Base-by-base conservation (phyloP, 257 asterid species). In the Solanum lycopersicoides region DNA sequence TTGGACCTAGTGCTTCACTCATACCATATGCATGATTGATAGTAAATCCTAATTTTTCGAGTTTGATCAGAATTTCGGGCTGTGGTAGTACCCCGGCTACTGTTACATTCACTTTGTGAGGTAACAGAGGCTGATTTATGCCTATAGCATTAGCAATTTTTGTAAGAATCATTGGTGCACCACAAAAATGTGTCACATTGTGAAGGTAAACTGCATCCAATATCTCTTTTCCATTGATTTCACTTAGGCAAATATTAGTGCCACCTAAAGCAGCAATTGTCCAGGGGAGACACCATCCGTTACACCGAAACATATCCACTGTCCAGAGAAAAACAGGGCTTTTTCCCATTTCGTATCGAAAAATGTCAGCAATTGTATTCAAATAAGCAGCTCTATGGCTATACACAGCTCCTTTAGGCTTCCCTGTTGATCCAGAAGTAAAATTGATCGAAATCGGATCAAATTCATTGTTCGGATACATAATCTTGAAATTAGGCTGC, bases 211-310 rank as follows among this genome's bases (percentile, higher is more conserved):
- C 86, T 18, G 87, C 83, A 9, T 89, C 89, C 42, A 93, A 88
- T 60, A 95, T 92, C 1, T 89, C 89, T 82, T 75, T 77, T 4
- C 95, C 91, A 0, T 91, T 86, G 66, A 92, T 90, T 4, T 92
- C 88, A 83, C 95, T 84, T 0, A 91, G 85, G 68, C 96, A 94
- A 56, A 95, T 35, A 32, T 94, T 95, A 3, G 94, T 92, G 88
- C 98, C 98, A 6, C 98, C 98, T 60, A 93, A 87, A 5, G 97
- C 98, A 2, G 98, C 98, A 89, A 94, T 69, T 25, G 90, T 91
- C 98, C 98, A 95, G 9, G 98, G 89, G 89, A 93, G 87, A 83
- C 95, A 93, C 98, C 98, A 95, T 3, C 98, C 98, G 6, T 92
- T 95, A 89, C 97, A 94, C 15, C 95, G 96, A 42, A 95, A 95